Evolutionary conservation across 371 early-diverging fungal genomes (phyloP).

Genomic region (Rhizopus arrhizus): DNA sequence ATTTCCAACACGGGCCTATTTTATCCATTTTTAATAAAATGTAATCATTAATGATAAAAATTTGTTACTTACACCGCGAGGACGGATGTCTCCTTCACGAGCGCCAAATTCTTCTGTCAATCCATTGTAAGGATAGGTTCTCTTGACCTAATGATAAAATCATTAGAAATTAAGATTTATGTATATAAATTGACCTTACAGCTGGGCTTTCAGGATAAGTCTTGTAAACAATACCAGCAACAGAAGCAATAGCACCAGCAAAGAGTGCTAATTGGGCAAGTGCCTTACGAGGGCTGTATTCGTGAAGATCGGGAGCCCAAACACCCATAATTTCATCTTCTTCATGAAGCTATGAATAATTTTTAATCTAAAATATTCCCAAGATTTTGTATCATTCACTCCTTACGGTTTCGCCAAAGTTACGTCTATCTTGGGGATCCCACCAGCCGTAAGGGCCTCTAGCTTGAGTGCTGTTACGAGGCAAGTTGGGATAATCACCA

Average conservation of each 20-base stretch:
- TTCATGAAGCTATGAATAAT: constrained; percentile 54
- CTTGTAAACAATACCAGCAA: constrained; percentile 53
- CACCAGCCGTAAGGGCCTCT: constrained; percentile 63
- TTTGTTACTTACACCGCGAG: constrained; percentile 45
- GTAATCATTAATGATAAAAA: neutral
- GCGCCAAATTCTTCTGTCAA: constrained; percentile 51
- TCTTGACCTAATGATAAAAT: constrained; percentile 33
- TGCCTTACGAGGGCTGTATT: constrained; percentile 58
- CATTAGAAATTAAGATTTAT: neutral
- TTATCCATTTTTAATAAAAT: neutral
- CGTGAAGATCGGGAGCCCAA: constrained; percentile 66
- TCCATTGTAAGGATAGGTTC: constrained; percentile 55
- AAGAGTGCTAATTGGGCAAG: constrained; percentile 51
- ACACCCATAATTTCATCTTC: constrained; percentile 67
- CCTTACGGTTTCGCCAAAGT: constrained; percentile 66
- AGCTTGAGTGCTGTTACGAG: constrained; percentile 58
- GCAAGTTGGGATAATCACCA: constrained; percentile 69
- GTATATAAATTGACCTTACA: constrained; percentile 27
- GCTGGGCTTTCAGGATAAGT: constrained; percentile 49
- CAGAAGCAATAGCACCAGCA: constrained; percentile 40
- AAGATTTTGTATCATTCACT: neutral
- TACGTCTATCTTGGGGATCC: constrained; percentile 67
- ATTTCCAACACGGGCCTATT: constrained; percentile 31
- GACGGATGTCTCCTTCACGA: constrained; percentile 49
- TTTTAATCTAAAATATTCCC: neutral